These are phyloP conservation scores for Paramecium primaurelia DNA, from an alignment of 73 alveolate species.

Conservation along the genomic window DNA sequence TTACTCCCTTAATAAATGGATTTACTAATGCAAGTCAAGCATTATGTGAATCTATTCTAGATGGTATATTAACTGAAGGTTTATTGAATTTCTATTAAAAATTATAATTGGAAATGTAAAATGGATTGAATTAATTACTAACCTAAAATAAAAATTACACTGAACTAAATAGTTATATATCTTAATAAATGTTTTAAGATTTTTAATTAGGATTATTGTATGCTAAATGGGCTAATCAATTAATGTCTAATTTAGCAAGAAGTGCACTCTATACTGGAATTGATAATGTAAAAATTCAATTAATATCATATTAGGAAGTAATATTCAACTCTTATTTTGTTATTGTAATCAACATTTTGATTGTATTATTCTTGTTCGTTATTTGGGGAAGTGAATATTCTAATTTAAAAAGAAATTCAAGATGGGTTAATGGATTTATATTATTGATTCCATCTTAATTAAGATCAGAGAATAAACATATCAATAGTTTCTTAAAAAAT, in stretches of 20 bases:
- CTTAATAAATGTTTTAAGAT: neutral
- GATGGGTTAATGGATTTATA: slow-evolving; percentile 63
- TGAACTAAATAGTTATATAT: neutral
- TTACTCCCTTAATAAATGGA: neutral
- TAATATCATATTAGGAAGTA: neutral
- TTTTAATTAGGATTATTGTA: neutral
- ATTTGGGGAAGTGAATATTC: slow-evolving; percentile 46
- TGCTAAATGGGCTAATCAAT: neutral
- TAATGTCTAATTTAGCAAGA: neutral
- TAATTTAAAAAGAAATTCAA: slow-evolving; percentile 53
- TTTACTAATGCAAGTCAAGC: neutral
- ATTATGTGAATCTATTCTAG: neutral
- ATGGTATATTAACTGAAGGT: neutral
- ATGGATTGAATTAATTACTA: neutral
- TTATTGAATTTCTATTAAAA: neutral
- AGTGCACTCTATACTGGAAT: slow-evolving; percentile 7
- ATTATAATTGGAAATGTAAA: neutral
- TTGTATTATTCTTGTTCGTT: slow-evolving; percentile 19
- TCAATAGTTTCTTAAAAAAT: slow-evolving; percentile 45
- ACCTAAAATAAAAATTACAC: neutral
- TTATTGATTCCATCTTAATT: slow-evolving; percentile 37
- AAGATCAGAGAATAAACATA: slow-evolving; percentile 45
- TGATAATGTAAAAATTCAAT: neutral
- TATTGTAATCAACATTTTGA: neutral
- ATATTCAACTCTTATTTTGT: neutral